Percentiles rank a stretch among this genome's conserved stretches.
phyloP scores from a whole-genome alignment of 1,139 yeast genomes.

The Sugiyamaella paludigena region DNA sequence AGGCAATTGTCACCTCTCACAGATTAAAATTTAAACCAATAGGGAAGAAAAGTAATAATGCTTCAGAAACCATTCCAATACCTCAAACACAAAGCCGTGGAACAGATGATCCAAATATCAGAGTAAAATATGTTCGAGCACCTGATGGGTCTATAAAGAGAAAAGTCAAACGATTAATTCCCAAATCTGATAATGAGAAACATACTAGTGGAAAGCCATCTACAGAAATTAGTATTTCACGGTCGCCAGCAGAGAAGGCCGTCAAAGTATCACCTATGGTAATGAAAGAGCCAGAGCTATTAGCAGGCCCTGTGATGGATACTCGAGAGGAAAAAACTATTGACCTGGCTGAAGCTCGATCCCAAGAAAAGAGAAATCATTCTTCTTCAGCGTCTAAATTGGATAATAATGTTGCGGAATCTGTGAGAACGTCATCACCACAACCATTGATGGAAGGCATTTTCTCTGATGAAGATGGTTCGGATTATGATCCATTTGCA shows the following conservation, averaged over 20 bases:
- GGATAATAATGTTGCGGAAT: too few relatives aligned
- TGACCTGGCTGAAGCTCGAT: too few relatives aligned
- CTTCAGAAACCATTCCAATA: background rate
- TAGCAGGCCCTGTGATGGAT: too few relatives aligned
- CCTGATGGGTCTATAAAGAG: conserved; percentile 8
- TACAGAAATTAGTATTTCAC: too few relatives aligned
- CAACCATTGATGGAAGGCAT: background rate
- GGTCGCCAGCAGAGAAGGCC: too few relatives aligned
- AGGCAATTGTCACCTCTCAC: conserved; percentile 1
- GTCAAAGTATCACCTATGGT: too few relatives aligned
- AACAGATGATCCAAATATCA: background rate
- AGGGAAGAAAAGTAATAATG: background rate
- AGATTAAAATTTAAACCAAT: conserved; percentile 8
- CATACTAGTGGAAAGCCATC: too few relatives aligned
- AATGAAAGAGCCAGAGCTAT: too few relatives aligned
- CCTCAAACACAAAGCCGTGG: background rate
- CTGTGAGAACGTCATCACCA: too few relatives aligned
- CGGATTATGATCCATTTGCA: conserved; percentile 9
- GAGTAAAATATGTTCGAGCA: conserved; percentile 10
- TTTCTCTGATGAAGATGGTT: conserved; percentile 9
- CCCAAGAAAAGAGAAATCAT: too few relatives aligned
- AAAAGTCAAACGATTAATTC: conserved; percentile 2
- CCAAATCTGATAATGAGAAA: background rate
- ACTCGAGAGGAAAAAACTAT: too few relatives aligned
- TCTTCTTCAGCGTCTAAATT: too few relatives aligned